Conservation (phyloP, 2,329 filamentous ascomycete genomes). For the Cryphonectria parasitica region DNA sequence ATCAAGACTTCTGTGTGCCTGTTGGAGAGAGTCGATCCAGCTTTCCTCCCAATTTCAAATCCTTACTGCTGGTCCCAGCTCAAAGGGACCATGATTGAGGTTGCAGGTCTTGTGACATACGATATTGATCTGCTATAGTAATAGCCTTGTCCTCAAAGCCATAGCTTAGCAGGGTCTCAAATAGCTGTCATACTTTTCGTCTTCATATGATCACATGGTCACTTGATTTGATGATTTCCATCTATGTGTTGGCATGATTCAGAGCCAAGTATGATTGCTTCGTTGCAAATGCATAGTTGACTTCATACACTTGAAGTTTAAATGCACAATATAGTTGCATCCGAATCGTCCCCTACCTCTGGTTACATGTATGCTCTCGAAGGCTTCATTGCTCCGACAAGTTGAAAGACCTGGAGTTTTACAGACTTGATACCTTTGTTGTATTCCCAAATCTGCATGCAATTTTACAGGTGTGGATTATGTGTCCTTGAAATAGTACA, state of each 20-base stretch:
- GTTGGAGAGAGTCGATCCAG: neutral
- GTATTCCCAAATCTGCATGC: no score
- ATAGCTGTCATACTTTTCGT: neutral
- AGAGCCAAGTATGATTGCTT: neutral
- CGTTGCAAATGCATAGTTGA: neutral
- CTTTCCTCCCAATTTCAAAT: neutral
- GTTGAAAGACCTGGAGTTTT: no score
- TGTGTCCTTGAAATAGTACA: neutral
- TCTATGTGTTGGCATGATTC: neutral
- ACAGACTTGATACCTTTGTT: no score
- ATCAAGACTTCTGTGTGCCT: neutral
- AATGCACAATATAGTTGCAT: no score
- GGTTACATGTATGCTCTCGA: no score
- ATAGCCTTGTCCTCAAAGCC: neutral
- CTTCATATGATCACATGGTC: neutral
- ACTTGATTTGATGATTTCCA: neutral
- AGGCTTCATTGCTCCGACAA: no score
- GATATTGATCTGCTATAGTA: neutral
- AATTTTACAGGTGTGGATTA: no score
- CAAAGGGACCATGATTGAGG: neutral
- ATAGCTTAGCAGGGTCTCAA: neutral
- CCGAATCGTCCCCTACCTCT: no score
- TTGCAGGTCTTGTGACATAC: neutral
- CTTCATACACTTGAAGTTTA: no score
- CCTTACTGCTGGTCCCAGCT: neutral